Base-by-base conservation (phyloP, 331 rosid species). In the Phaseolus coccineus region DNA sequence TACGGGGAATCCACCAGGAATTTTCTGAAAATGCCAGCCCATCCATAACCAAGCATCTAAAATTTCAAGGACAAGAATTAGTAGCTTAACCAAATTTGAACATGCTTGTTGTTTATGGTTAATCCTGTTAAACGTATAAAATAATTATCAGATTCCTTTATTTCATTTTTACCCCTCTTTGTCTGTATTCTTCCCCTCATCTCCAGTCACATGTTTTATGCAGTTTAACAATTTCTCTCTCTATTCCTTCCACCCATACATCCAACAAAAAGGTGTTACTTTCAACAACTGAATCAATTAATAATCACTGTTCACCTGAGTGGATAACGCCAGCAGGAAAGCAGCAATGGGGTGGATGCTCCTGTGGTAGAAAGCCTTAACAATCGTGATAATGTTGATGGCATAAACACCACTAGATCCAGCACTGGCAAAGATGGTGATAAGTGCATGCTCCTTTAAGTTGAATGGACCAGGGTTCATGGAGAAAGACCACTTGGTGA, bases 11-110 rank as follows among this genome's bases (percentile, higher is more conserved):
- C 98, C 39, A 94, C 94, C 22, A 94, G 95, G 76, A 64, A 84
- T 77, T 22, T 91, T 79, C 98, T 86, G 87, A 92, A 94, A 24
- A 92, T 22, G 8, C 98, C 98, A 83, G 97, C 98, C 98, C 97
- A 94, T 39, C 98, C 98, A 70, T 91, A 94, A 13, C 98, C 98
- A 84, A 92, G 96, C 98, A 94, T 85, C 98, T 94, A 83, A 39
- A 58, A 56, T 73, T 19, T 68, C 24, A 79, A 66, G 42, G 25
- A 67, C 11, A 57, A 12, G 4, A n/a, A 12, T 42, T 56, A 57
- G 14, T 42, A 9, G 47, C 47, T 3, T 42, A 42, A 42, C 13
- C 47, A 42, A 8, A 42, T 42, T 10, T 42, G 47, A 42, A 9
- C 2, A 42, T 9, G 13, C 47, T 8, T 9, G 12, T 42, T 9